phyloP scores from a whole-genome alignment of 148 eudicot species.

The Arctostaphylos glauca region DNA sequence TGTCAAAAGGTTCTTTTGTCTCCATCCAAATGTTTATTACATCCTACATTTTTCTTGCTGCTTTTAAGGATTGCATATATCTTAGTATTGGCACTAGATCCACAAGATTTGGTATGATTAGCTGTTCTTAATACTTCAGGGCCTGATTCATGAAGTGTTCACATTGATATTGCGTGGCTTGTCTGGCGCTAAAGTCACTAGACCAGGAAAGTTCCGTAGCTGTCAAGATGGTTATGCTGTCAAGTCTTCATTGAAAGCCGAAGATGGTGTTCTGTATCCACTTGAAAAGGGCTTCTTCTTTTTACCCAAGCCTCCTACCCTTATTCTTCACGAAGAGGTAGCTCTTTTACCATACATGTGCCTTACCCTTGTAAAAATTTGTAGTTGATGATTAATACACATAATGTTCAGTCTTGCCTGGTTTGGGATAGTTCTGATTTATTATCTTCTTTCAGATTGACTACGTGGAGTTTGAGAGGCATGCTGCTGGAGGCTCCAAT shows the following conservation, averaged over 20 bases:
- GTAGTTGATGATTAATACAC: not conserved
- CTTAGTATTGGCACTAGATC: not conserved
- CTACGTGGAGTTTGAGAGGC: slow-evolving; percentile 94
- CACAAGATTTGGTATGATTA: not conserved
- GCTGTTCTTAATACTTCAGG: slow-evolving; percentile 35
- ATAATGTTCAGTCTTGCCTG: not conserved
- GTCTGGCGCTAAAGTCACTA: slow-evolving; percentile 89
- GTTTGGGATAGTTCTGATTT: slow-evolving; percentile 3
- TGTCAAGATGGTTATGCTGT: slow-evolving; percentile 94
- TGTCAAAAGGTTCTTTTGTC: not conserved
- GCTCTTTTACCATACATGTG: not conserved
- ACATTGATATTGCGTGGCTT: slow-evolving; percentile 80
- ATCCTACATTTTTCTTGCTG: not conserved
- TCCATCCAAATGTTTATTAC: not conserved
- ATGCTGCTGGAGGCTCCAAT: slow-evolving; percentile 92
- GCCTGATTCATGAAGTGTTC: slow-evolving; percentile 92
- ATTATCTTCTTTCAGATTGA: slow-evolving; percentile 54
- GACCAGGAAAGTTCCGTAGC: slow-evolving; percentile 96
- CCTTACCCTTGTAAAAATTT: not conserved
- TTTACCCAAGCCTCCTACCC: slow-evolving; percentile 96
- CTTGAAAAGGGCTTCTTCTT: slow-evolving; percentile 99
- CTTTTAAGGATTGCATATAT: not conserved
- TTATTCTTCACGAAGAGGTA: slow-evolving; percentile 97
- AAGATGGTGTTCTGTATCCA: slow-evolving; percentile 93
- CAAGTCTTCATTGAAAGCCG: slow-evolving; percentile 94